Conservation (phyloP, 2,329 filamentous ascomycete species). For the Fusarium sp. region DNA sequence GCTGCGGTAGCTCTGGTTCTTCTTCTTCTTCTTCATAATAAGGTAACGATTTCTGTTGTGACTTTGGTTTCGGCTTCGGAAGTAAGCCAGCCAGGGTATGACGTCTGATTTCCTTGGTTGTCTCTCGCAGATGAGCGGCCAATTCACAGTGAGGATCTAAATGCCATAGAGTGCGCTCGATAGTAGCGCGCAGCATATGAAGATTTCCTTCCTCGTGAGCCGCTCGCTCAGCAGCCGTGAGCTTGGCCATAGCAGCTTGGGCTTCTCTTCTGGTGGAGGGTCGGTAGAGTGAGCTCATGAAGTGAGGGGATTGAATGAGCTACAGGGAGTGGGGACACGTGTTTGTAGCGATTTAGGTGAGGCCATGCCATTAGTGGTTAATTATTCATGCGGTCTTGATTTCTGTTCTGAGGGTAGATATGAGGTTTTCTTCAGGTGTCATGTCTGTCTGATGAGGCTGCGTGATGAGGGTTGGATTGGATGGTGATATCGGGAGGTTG, state of each 20-base stretch:
- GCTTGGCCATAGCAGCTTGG: constrained; percentile 26
- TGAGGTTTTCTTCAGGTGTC: neutral
- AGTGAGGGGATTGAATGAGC: neutral
- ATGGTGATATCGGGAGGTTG: constrained; percentile 2
- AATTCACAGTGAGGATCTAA: constrained; percentile 14
- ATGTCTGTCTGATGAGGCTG: neutral
- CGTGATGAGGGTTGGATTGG: neutral
- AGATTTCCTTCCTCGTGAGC: constrained; percentile 25
- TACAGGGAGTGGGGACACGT: neutral
- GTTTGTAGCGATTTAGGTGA: neutral
- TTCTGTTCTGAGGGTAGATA: neutral
- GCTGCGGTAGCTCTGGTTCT: neutral
- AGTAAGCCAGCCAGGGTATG: constrained; percentile 11
- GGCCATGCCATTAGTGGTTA: neutral
- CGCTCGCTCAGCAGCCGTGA: constrained; percentile 22
- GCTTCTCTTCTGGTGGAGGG: constrained; percentile 23
- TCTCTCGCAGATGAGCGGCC: constrained; percentile 4
- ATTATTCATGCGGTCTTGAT: neutral
- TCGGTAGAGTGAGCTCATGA: constrained; percentile 32
- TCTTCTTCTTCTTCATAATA: too few relatives aligned
- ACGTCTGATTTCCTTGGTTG: constrained; percentile 6
- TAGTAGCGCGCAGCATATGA: constrained; percentile 21
- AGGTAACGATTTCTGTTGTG: neutral
- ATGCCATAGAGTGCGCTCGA: constrained; percentile 14
- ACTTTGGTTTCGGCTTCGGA: neutral